Conservation (phyloP, 108 stramenopile species). For the Cyclotella distinguenda region DNA sequence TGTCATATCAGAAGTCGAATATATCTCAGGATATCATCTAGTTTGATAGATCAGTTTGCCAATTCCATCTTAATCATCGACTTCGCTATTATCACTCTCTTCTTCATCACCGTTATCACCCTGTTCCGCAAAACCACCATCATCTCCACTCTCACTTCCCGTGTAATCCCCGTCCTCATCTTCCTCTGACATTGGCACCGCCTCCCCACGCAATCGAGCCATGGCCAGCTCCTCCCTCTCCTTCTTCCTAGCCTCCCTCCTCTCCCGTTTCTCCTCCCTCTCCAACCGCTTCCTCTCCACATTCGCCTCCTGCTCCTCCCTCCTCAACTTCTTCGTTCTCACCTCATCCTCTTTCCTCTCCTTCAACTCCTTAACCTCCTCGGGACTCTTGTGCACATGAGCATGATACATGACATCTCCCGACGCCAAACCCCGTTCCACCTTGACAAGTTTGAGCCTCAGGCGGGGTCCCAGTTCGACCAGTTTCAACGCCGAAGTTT, state of each 20-base stretch:
- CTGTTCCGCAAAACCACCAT: too few relatives aligned
- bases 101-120: constrained; percentile 14
- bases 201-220: constrained; percentile 68
- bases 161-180: constrained; percentile 39
- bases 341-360: constrained; percentile 62
- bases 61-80: constrained; percentile 1
- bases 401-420: constrained; percentile 99
- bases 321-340: constrained; percentile 65
- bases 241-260: constrained; percentile 67
- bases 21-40: too few relatives aligned
- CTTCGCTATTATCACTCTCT: constrained; percentile 12
- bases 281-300: constrained; percentile 72
- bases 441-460: constrained; percentile 89
- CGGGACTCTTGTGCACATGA: constrained; percentile 74
- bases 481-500: constrained; percentile 92
- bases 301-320: constrained; percentile 84
- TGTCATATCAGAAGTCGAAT: too few relatives aligned
- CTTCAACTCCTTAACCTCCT: constrained; percentile 71
- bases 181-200: constrained; percentile 18
- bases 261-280: constrained; percentile 76
- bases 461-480: constrained; percentile 96
- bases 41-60: too few relatives aligned
- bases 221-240: constrained; percentile 72
- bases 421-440: constrained; percentile 89
- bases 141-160: constrained; percentile 13